Base-by-base conservation (phyloP, 345 rosid species). In the Durio zibethinus region DNA sequence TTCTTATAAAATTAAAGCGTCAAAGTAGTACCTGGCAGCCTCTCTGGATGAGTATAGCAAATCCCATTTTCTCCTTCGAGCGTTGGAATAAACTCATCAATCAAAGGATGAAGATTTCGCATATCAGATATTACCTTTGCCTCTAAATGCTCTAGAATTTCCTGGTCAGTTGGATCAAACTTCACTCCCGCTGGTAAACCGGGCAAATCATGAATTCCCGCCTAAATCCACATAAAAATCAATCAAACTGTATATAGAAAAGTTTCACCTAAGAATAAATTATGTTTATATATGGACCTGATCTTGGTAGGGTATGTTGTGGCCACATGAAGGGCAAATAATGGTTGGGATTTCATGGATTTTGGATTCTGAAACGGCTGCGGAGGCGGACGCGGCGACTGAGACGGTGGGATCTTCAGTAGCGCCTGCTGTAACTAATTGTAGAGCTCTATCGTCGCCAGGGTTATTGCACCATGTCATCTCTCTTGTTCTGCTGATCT, bases 151-250 rank as follows among this genome's bases (percentile, higher is more conserved):
- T 88, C 88, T n/a, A 95, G 84, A 47, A 95, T 95, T 82, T 95
- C 99, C 77, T 85, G 93, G 75, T 95, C 99, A 1, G 89, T 90
- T 25, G 99, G 99, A 77, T 96, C 97, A 45, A 96, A 96, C 75
- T 91, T 96, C 78, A 92, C 97, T 64, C 99, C 99, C 0, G 97
- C 97, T 2, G 99, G 99, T 61, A 96, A 77, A 15, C 99, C 93
- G 47, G 92, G 96, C 78, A 95, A 80, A 83, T 91, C 94, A 50
- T 88, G 86, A 72, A 92, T 88, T 16, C 87, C 88, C 65, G 81
- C 85, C 97, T 93, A 77, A 16, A 12, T 85, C 86, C 61, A 77
- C 86, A 91, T 85, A 80, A 10, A 21, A 60, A 18, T 53, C 48
- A 27, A 25, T 76, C 48, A 53, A n/a, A n/a, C n/a, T n/a, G n/a